These are phyloP conservation scores for Mycena olivaceomarginata DNA, from an alignment of 768 basidiomycete genomes.

Conservation along the genomic window DNA sequence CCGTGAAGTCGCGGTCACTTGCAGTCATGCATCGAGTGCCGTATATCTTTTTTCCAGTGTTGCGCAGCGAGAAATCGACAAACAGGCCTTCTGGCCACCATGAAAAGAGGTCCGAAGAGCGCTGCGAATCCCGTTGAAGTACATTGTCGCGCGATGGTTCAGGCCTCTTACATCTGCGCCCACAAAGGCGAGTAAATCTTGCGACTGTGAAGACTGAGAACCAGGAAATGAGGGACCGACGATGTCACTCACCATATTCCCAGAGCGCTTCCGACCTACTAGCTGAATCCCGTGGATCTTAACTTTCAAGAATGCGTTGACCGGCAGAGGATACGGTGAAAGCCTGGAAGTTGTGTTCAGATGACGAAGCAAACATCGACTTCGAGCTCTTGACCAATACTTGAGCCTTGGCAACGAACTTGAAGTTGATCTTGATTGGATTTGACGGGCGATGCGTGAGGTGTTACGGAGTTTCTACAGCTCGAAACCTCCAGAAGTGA, in stretches of 20 bases:
- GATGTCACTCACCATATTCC: slow-evolving; percentile 1
- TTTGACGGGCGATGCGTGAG: too few species aligned
- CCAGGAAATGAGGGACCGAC: neutral
- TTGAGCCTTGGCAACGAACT: neutral
- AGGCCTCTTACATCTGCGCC: slow-evolving; percentile 1
- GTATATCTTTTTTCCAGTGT: neutral
- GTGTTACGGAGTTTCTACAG: neutral
- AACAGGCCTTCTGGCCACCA: too few species aligned
- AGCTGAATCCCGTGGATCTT: neutral
- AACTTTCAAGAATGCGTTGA: too few species aligned
- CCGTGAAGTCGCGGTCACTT: neutral
- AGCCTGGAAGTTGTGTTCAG: neutral
- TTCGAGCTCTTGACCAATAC: too few species aligned
- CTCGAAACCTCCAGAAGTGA: neutral
- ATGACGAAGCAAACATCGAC: neutral
- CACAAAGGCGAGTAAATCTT: neutral
- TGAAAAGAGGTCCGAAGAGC: too few species aligned
- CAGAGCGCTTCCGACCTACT: neutral
- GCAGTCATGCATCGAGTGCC: neutral
- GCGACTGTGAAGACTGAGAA: too few species aligned
- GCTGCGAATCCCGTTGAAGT: neutral
- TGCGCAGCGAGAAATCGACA: neutral
- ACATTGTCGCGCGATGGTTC: neutral
- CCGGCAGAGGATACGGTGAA: neutral
- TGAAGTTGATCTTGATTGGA: neutral